These are phyloP conservation scores for Claviceps fusiformis DNA, from an alignment of 2,329 filamentous ascomycete genomes.

Conservation along the genomic window DNA sequence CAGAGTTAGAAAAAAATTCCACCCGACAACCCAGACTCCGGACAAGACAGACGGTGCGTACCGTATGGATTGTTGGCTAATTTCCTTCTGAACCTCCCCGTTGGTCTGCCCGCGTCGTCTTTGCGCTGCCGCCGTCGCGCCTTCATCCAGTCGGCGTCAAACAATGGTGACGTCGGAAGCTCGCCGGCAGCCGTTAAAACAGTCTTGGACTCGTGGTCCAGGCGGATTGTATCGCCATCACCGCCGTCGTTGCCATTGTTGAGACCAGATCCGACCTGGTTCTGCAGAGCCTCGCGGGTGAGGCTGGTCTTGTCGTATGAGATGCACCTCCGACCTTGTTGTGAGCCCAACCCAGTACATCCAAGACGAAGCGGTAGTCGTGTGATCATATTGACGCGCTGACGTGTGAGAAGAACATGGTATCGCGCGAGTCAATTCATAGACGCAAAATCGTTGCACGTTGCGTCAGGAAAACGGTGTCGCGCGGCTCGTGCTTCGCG, in stretches of 20 bases:
- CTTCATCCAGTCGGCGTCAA: slow-evolving; percentile 36
- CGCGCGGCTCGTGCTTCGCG: no score
- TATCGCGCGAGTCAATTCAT: neutral
- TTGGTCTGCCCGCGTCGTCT: slow-evolving; percentile 16
- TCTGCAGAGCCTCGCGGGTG: slow-evolving; percentile 16
- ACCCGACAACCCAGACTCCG: no score
- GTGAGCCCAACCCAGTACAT: slow-evolving; percentile 2
- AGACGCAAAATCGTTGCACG: neutral
- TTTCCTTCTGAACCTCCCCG: slow-evolving; percentile 39
- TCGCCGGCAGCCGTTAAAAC: slow-evolving; percentile 30
- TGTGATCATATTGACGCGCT: neutral
- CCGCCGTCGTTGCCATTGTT: slow-evolving; percentile 16
- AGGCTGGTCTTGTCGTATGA: slow-evolving; percentile 19
- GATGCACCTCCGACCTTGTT: slow-evolving; percentile 17
- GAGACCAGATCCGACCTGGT: slow-evolving; percentile 19
- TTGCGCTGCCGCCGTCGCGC: slow-evolving; percentile 30
- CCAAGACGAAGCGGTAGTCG: slow-evolving; percentile 1
- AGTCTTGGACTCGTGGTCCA: slow-evolving; percentile 28
- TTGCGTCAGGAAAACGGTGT: neutral
- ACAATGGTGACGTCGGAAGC: slow-evolving; percentile 40
- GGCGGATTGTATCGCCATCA: slow-evolving; percentile 16
- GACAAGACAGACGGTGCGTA: slow-evolving; percentile 19
- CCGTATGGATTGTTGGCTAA: slow-evolving; percentile 52
- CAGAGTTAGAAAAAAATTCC: slow-evolving; percentile 7
- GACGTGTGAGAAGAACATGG: neutral